Base-by-base conservation (phyloP, 345 rosid species). In the Barbarea vulgaris region DNA sequence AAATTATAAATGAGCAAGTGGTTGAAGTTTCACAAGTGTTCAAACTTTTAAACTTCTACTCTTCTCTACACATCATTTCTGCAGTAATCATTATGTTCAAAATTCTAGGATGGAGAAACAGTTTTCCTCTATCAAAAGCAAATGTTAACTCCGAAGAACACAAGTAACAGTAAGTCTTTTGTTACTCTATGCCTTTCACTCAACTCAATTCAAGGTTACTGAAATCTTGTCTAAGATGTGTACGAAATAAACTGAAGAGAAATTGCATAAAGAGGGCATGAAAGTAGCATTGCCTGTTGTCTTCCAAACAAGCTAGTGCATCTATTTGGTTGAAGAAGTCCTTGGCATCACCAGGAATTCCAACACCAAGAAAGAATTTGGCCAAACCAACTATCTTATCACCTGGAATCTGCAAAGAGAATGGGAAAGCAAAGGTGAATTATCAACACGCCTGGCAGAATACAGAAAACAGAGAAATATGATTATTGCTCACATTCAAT, bases 261-360 rank as follows among this genome's bases (percentile, higher is more conserved):
- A 65, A 72, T 7, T 48, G 56, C 18, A 67, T 46, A 62, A 19
- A 17, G 5, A 7, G 46, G 27, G 65, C 28, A 54, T 52, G 36
- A 59, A 57, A 65, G 63, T 30, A 81, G 54, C 69, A 86, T 81
- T 86, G 75, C 99, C 87, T 83, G 79, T 91, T 91, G 79, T 72
- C 86, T 82, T 96, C 98, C 79, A 96, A 79, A 80, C 79, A 82
- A 74, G 95, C 87, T 69, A 96, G 83, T 15, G 99, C 89, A 66
- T 89, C 91, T 42, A 96, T 79, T 84, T 93, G 99, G 79, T 82
- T 83, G 84, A 86, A 91, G 62, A 96, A 81, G 77, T 93, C 97
- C 73, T 88, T 87, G 63, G 88, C 84, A 83, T 88, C 98, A 55
- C 98, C 93, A 67, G 96, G 96, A 86, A 86, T 78, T 78, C 95